Conservation (phyloP, 805 yeast species). For the Ogataea glucozyma region DNA sequence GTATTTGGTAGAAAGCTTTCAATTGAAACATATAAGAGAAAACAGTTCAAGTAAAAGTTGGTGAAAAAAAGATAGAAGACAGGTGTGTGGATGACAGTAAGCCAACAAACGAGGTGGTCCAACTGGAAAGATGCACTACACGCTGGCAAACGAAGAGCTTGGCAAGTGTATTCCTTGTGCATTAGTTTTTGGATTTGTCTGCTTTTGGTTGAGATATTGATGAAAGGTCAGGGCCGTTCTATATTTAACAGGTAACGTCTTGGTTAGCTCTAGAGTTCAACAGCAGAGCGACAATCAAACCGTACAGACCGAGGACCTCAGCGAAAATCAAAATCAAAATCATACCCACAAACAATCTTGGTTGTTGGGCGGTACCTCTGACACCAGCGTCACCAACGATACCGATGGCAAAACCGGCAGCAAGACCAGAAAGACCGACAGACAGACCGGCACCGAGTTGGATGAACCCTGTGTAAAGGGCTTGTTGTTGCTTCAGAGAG, state of each 20-base stretch:
- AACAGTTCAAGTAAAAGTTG: conserved; percentile 1
- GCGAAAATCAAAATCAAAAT: conserved; percentile 97
- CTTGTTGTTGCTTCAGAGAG: conserved; percentile 84
- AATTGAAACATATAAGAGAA: conserved; percentile 1
- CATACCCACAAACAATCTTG: conserved; percentile 98
- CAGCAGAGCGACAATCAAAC: conserved; percentile 95
- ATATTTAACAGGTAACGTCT: conserved; percentile 76
- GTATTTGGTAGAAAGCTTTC: conserved; percentile 1
- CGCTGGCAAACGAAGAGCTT: too few relatives aligned
- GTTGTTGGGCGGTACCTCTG: conserved; percentile 97
- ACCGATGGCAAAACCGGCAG: conserved; percentile 99
- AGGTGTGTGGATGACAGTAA: neutral
- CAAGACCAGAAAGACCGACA: conserved; percentile 95
- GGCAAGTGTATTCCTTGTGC: neutral
- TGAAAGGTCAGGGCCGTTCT: conserved; percentile 1
- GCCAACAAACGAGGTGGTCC: neutral
- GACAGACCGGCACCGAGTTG: conserved; percentile 98
- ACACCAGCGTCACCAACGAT: conserved; percentile 99
- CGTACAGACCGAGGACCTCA: conserved; percentile 96
- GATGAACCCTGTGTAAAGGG: conserved; percentile 94
- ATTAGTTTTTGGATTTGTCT: neutral
- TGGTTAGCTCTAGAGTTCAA: conserved; percentile 97
- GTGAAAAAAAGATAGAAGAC: neutral
- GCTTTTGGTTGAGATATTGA: neutral
- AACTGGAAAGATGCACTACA: neutral